These are phyloP conservation scores for Pyrenophora teres DNA, from an alignment of 2,329 filamentous ascomycete genomes.

Conservation along the genomic window DNA sequence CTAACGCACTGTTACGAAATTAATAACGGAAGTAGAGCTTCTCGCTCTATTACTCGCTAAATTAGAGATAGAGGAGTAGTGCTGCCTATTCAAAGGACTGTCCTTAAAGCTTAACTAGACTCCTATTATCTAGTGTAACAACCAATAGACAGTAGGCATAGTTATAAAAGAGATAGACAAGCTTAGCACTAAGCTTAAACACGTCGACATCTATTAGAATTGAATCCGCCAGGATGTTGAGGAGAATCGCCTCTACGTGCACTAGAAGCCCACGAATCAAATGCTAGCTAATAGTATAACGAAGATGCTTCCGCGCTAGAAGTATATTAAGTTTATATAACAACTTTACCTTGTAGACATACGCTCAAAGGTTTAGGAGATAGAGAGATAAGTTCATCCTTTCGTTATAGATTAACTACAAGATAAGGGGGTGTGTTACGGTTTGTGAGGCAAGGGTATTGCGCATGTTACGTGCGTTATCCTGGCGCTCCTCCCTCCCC, in stretches of 20 bases:
- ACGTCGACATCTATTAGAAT: constrained; percentile 16
- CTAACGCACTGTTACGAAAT: too few relatives aligned
- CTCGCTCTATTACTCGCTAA: constrained; percentile 11
- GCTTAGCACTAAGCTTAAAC: constrained; percentile 14
- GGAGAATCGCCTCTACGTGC: background rate
- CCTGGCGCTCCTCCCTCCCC: too few relatives aligned
- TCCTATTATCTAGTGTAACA: constrained; percentile 13
- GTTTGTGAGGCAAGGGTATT: background rate
- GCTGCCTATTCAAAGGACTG: constrained; percentile 17
- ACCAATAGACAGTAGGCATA: constrained; percentile 11
- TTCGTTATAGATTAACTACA: background rate
- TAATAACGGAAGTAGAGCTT: constrained; percentile 21
- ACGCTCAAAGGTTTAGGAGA: background rate
- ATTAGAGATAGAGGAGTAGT: constrained; percentile 13
- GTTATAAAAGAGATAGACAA: background rate
- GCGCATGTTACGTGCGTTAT: too few relatives aligned
- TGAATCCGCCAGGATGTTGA: constrained; percentile 16
- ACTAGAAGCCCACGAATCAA: constrained; percentile 1
- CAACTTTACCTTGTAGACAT: constrained; percentile 6
- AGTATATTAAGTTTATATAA: constrained; percentile 3
- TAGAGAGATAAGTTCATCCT: background rate
- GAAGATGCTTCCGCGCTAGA: constrained; percentile 3
- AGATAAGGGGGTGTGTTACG: background rate
- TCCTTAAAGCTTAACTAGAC: constrained; percentile 7
- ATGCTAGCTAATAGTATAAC: constrained; percentile 14